Percentiles rank a stretch among this genome's conserved stretches.
These are phyloP conservation scores for Plasmodium gallinaceum DNA, from an alignment of 169 alveolate genomes.

Conservation along the genomic window DNA sequence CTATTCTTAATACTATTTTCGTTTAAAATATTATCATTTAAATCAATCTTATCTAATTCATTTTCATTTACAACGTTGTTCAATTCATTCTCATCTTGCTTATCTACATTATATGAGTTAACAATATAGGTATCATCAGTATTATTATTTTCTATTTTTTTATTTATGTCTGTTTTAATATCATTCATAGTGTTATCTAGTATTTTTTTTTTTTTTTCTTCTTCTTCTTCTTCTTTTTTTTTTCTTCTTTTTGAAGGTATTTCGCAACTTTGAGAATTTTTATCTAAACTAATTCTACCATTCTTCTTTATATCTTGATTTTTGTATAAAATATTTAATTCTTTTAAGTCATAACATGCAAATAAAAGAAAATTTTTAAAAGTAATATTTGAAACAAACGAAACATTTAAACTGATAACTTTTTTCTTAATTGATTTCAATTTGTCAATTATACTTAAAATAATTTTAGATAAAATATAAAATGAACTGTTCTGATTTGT, in stretches of 20 bases:
- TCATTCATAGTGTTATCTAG: background rate
- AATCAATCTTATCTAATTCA: background rate
- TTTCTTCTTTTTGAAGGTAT: conserved; percentile 1
- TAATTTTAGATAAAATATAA: conserved; percentile 15
- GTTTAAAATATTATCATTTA: background rate
- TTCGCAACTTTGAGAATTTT: background rate
- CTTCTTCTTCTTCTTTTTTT: background rate
- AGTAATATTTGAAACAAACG: conserved; percentile 25
- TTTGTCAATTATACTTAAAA: conserved; percentile 33
- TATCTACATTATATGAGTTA: background rate
- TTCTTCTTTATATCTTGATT: conserved; percentile 3
- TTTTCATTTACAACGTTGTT: background rate
- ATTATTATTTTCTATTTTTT: background rate
- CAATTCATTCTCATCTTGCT: background rate
- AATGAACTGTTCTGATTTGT: background rate
- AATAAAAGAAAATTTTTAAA: conserved; percentile 62
- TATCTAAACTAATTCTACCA: background rate
- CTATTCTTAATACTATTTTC: background rate
- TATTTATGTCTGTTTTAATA: background rate
- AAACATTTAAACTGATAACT: conserved; percentile 18
- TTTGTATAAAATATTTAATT: conserved; percentile 19
- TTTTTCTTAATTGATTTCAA: conserved; percentile 18
- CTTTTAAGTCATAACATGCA: conserved; percentile 48
- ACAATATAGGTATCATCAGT: background rate
- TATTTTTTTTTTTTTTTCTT: background rate